A percentile compares a stretch with the other conserved stretches of the same genome.
These are phyloP conservation scores for Jackrogersella minutella DNA, from an alignment of 495 filamentous ascomycete species.

Conservation along the genomic window DNA sequence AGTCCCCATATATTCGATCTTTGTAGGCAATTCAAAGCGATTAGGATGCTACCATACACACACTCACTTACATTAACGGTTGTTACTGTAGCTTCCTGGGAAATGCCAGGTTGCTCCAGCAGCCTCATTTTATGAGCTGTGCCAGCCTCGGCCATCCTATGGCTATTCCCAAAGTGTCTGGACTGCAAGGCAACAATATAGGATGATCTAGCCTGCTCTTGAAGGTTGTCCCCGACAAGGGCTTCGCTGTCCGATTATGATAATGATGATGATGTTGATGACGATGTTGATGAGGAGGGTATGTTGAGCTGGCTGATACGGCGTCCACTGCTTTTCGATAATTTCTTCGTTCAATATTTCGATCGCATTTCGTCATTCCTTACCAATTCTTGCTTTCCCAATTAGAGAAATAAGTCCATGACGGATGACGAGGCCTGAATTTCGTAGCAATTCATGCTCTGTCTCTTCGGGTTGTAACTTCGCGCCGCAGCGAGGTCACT, in stretches of 20 bases:
- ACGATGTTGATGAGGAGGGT: too few species aligned
- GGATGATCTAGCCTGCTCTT: constrained; percentile 7
- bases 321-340: constrained; percentile 20
- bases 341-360: constrained; percentile 15
- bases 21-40: constrained; percentile 39
- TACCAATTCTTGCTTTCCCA: constrained; percentile 20
- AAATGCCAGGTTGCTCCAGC: constrained; percentile 32
- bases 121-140: constrained; percentile 42
- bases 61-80: constrained; percentile 32
- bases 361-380: constrained; percentile 16
- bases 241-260: constrained; percentile 6
- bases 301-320: constrained; percentile 10
- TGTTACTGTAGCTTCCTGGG: constrained; percentile 29
- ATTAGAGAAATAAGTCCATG: constrained; percentile 14
- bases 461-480: constrained; percentile 21
- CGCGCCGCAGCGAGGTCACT: constrained; percentile 10
- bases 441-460: constrained; percentile 25
- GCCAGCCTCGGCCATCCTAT: constrained; percentile 34
- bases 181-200: constrained; percentile 28
- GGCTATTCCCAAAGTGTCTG: constrained; percentile 16
- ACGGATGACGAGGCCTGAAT: constrained; percentile 20
- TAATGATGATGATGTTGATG: not conserved
- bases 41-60: constrained; percentile 39
- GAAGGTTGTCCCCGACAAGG: constrained; percentile 23
- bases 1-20: constrained; percentile 24